Evolutionary conservation across 176 grass and related monocot genomes (phyloP).

Genomic region (Triticum timopheevii): DNA sequence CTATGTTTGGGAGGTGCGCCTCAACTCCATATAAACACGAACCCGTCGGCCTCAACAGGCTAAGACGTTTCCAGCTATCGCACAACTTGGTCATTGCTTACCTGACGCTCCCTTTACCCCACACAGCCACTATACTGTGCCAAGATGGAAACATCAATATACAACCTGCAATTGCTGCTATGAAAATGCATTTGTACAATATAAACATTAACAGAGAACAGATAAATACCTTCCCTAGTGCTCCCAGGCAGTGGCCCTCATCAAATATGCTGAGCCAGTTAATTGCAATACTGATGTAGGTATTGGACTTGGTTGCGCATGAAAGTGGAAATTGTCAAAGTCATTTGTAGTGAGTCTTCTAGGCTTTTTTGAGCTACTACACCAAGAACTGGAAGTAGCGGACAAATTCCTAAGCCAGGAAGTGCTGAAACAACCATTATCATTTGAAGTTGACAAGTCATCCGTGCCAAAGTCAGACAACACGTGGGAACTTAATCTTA

Average conservation of each 20-base stretch:
- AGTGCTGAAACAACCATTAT: conserved; percentile 93
- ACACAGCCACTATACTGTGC: conserved; percentile 5
- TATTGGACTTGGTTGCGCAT: conserved; percentile 80
- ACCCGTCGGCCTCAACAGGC: no score
- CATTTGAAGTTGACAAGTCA: conserved; percentile 64
- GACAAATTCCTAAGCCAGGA: conserved; percentile 82
- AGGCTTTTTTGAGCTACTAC: conserved; percentile 32
- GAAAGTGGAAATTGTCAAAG: conserved; percentile 74
- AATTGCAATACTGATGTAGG: conserved; percentile 81
- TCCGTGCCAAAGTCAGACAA: conserved; percentile 79
- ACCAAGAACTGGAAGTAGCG: conserved; percentile 41
- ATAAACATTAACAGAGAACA: conserved; percentile 26
- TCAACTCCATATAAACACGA: no score
- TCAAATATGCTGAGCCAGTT: conserved; percentile 70
- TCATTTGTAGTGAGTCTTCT: conserved; percentile 58
- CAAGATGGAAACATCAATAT: background rate
- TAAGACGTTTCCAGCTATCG: no score
- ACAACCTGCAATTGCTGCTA: background rate
- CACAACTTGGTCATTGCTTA: conserved; percentile 7
- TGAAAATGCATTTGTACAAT: conserved; percentile 1
- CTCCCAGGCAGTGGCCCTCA: conserved; percentile 91
- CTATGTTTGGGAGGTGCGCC: no score
- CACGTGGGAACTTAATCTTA: conserved; percentile 72
- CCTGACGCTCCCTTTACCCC: background rate
- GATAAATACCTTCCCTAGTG: conserved; percentile 82